Base-by-base conservation (phyloP, 768 basidiomycete species). In the Harrya chromipes region DNA sequence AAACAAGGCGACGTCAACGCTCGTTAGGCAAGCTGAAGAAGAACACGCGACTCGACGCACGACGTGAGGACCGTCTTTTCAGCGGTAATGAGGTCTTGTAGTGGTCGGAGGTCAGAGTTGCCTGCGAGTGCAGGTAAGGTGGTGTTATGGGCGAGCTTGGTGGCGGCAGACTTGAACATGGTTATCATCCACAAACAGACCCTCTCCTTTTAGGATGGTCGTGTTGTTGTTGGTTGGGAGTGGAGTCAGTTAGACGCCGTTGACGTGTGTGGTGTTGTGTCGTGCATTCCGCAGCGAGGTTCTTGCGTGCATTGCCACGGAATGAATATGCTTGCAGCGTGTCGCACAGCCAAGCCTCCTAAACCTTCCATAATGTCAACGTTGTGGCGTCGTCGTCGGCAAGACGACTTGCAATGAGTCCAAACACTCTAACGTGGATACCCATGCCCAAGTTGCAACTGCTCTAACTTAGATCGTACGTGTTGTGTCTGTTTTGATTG, bases 41-140 rank as follows among this genome's bases (percentile, higher is more conserved):
- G 26, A 38, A 31, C 24, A 46, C 34, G 26, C 46, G 47, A 23
- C 13, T 11, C 13, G 40, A 74, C 84, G 59, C 58, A 92, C 90
- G 87, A 79, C 41, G 75, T 70, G 26, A 94, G 74, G 8, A 94
- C 83, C 7, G 78, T 71, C 72, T 97, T 97, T 70, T 97, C 93
- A 1, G 88, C 81, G 2, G 82, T 85, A 48, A 97, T 97, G 54
- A 95, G 76, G 61, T 94, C 92, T 63, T 97, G 93, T 8, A 97
- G 72, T 0, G 84, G 81, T 23, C 85, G 72, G 4, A 94, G 70
- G 64, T 94, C 93, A 59, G 84, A 82, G 65, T 91, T 93, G 1
- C 80, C 79, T 16, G 74, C 72, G 10, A 90, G 68, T 0, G 82
- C 74, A 37, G 92, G 87, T 6, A 94, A 72, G 4, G 89, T 87